These are phyloP conservation scores for Myxozyma mucilagina DNA, from an alignment of 805 yeast species.

Conservation along the genomic window DNA sequence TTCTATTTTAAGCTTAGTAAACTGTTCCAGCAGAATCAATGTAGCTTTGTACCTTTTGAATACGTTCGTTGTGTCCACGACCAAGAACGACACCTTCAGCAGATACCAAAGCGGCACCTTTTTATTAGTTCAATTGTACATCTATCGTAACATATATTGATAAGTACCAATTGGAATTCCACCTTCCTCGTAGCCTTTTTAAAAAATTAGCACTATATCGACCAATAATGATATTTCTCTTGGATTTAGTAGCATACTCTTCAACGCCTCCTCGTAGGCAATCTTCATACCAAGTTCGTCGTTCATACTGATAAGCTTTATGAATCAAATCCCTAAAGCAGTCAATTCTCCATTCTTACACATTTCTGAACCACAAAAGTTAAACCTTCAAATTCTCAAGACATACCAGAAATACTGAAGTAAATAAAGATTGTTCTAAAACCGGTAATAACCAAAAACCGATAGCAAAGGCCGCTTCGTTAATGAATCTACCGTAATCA, in stretches of 20 bases:
- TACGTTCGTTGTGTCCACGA: constrained; percentile 84
- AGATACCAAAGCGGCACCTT: constrained; percentile 68
- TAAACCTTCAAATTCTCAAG: neutral
- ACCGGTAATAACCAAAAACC: neutral
- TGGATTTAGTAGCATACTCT: constrained; percentile 14
- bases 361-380: too few species aligned
- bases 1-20: neutral
- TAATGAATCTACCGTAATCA: neutral
- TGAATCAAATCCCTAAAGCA: neutral
- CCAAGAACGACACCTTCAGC: constrained; percentile 82
- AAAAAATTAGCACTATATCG: neutral
- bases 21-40: neutral
- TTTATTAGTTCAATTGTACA: neutral
- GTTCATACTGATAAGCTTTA: constrained; percentile 16
- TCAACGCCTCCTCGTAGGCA: constrained; percentile 31
- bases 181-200: constrained; percentile 71
- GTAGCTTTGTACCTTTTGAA: constrained; percentile 64
- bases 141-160: constrained; percentile 18
- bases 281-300: constrained; percentile 28
- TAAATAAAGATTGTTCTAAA: neutral
- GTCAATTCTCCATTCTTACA: too few species aligned
- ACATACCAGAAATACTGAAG: neutral
- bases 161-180: constrained; percentile 73
- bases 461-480: neutral
- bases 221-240: neutral